phyloP scores from a whole-genome alignment of 2,329 filamentous ascomycete species.

The Sporothrix luriei region DNA sequence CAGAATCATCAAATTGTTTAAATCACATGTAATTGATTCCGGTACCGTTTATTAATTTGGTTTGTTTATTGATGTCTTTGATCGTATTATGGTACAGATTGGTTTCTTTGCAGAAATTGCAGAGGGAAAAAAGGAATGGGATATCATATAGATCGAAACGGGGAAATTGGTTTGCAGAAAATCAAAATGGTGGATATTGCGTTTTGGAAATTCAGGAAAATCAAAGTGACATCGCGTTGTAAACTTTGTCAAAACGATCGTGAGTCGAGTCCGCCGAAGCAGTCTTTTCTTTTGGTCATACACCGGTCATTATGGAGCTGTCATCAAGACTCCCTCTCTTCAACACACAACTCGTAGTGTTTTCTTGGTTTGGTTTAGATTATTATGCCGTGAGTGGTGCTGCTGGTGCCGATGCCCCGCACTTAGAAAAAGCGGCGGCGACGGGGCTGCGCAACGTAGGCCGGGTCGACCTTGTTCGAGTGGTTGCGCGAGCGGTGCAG shows the following conservation, averaged over 20 bases:
- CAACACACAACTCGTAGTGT: not conserved
- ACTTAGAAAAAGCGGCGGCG: conserved; percentile 37
- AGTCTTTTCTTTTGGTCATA: conserved; percentile 12
- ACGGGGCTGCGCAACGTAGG: conserved; percentile 35
- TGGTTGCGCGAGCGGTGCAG: conserved; percentile 43
- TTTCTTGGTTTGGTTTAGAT: not conserved
- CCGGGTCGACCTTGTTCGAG: conserved; percentile 38
- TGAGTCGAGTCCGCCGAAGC: conserved; percentile 6
- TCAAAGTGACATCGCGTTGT: not conserved
- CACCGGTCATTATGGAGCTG: conserved; percentile 22
- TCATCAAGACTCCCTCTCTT: conserved; percentile 7
- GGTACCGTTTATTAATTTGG: not conserved
- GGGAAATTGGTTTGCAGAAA: not conserved
- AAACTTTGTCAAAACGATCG: conserved; percentile 12
- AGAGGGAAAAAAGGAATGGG: conserved; percentile 3
- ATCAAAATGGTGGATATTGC: not conserved
- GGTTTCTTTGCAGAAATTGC: not conserved
- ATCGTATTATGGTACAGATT: conserved; percentile 17
- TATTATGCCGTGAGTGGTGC: not conserved
- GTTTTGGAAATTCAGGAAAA: not conserved
- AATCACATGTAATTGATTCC: not conserved
- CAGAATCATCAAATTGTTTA: too few relatives aligned
- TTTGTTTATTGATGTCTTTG: not conserved
- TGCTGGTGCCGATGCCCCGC: not conserved
- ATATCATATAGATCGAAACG: conserved; percentile 21